Evolutionary conservation across 768 basidiomycete genomes (phyloP), one percentile per base, ranked within the genome.

Genomic region (Mycena polygramma): DNA sequence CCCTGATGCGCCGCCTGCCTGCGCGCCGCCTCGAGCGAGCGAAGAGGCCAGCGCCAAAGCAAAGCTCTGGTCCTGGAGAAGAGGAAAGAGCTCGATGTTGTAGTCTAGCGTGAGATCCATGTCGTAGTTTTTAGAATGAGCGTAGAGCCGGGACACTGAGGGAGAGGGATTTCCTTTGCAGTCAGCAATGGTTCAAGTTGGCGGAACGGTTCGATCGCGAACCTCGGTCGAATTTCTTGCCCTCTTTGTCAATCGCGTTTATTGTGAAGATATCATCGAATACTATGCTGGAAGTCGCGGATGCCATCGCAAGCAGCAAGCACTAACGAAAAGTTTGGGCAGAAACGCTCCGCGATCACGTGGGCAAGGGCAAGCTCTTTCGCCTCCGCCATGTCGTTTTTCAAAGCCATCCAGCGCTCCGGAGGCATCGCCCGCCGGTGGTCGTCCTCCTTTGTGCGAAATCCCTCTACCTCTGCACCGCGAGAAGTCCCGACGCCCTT

Each of bases 171-270:
- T 30, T 30, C 30, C 30, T 59, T 74, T 68, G 19, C n/a, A 49
- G 59, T 48, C 45, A 49, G 35, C 59, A 26, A 10, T 30, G n/a
- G 55, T 57, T 57, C 71, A 64, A 61, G 53, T 52, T 43, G 43
- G 17, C 37, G 36, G 30, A 30, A 63, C 35, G 45, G 36, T 55
- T 24, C 51, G 46, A 51, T 49, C 59, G 77, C 90, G 57, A 66
- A 97, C 97, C 97, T 91, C 97, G 86, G 82, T 99, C 98, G 75
- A 98, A 99, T 80, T 97, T 98, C 85, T 94, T 98, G 55, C 97
- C 97, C 75, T 96, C 97, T 80, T 90, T 91, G 84, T 97, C 92
- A 58, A 97, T 94, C 52, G 81, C 91, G 73, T 89, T 87, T 74
- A 97, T 92, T 14, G 89, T 92, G 82, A 99, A 98, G 53, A 96